A percentile compares a stretch with the other conserved stretches of the same genome.
These are phyloP conservation scores for Xylariales sp. DNA, from an alignment of 2,329 filamentous ascomycete genomes.

Conservation along the genomic window DNA sequence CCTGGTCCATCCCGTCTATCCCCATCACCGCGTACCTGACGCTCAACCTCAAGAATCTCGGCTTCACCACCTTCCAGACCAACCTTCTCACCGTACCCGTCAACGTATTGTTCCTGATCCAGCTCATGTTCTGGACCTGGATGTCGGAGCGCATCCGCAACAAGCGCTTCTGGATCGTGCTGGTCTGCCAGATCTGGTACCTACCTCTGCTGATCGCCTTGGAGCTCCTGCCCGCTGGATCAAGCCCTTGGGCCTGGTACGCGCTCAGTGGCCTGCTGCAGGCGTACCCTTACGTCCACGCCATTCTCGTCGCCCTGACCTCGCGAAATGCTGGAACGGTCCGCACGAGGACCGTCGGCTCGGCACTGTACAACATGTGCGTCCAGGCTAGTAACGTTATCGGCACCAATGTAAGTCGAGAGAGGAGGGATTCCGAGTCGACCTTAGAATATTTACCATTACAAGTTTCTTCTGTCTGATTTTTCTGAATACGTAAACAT, in stretches of 20 bases:
- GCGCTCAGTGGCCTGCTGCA: slow-evolving; percentile 38
- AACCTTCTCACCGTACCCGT: slow-evolving; percentile 54
- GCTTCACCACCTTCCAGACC: slow-evolving; percentile 13
- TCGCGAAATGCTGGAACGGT: slow-evolving; percentile 60
- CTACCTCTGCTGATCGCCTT: slow-evolving; percentile 47
- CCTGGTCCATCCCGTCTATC: slow-evolving; percentile 18
- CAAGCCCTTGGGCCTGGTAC: slow-evolving; percentile 40
- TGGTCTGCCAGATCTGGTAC: slow-evolving; percentile 44
- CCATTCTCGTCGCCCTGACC: slow-evolving; percentile 49
- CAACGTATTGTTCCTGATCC: slow-evolving; percentile 31
- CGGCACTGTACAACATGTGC: slow-evolving; percentile 57
- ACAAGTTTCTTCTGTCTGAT: background rate
- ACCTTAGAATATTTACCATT: too few relatives aligned
- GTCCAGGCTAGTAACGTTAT: slow-evolving; percentile 40
- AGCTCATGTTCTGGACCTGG: slow-evolving; percentile 38
- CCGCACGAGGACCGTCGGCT: slow-evolving; percentile 56
- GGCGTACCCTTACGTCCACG: slow-evolving; percentile 41
- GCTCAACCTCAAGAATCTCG: slow-evolving; percentile 12
- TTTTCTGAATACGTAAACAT: too few relatives aligned
- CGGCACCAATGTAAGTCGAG: slow-evolving; percentile 29
- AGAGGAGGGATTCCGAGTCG: too few relatives aligned
- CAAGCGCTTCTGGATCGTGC: slow-evolving; percentile 14
- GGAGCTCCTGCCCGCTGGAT: slow-evolving; percentile 26
- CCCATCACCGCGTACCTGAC: slow-evolving; percentile 15
- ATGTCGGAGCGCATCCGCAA: slow-evolving; percentile 39